Percentiles rank a stretch among this genome's conserved stretches.
These are phyloP conservation scores for Rhizophora apiculata DNA, from an alignment of 345 rosid genomes.

Conservation along the genomic window DNA sequence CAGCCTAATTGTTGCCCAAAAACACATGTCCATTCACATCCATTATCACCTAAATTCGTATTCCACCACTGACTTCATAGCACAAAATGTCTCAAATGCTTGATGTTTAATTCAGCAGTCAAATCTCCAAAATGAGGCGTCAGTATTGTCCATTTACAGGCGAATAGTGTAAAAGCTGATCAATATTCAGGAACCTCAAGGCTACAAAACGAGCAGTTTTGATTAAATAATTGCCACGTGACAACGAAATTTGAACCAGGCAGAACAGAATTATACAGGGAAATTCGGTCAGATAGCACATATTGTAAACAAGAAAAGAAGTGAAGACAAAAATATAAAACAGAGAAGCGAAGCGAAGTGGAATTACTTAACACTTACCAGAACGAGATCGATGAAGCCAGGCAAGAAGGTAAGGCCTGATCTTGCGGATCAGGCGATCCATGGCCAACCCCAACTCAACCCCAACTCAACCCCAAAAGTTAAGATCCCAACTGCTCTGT, in stretches of 20 bases:
- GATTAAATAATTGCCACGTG: no score
- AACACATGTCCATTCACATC: no score
- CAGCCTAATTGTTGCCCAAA: no score
- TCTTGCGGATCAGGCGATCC: constrained; percentile 56
- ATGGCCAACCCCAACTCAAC: constrained; percentile 7
- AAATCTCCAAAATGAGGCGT: no score
- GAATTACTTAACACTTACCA: constrained; percentile 29
- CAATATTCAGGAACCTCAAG: no score
- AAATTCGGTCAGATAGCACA: not conserved
- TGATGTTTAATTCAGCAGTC: no score
- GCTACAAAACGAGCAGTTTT: no score
- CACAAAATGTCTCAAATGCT: no score
- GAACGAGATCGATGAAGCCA: constrained; percentile 82
- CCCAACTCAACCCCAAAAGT: not conserved
- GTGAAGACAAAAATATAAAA: not conserved
- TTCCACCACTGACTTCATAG: no score
- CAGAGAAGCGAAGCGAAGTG: not conserved
- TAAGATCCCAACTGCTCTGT: not conserved
- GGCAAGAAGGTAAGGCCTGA: constrained; percentile 48
- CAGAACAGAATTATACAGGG: not conserved
- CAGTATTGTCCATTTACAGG: no score
- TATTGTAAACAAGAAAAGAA: not conserved
- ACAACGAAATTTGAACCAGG: not conserved
- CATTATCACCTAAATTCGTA: no score
- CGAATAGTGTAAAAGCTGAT: no score